phyloP scores from a whole-genome alignment of 148 eudicot species.

The Salicornia ramosissima region DNA sequence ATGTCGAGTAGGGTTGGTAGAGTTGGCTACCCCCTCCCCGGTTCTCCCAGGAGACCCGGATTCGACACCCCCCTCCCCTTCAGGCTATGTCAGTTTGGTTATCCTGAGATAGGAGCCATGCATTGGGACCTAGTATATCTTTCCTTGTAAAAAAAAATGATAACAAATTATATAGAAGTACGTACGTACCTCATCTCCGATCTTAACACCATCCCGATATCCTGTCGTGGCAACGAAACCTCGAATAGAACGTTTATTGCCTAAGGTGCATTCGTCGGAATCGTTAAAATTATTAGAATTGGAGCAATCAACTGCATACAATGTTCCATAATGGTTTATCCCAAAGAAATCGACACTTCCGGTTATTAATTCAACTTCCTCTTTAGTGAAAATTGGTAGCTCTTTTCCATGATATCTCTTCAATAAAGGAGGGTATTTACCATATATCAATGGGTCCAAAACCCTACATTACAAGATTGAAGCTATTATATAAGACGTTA shows the following conservation, averaged over 20 bases:
- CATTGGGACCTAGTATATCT: no score
- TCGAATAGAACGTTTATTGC: constrained; percentile 37
- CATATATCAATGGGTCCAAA: constrained; percentile 64
- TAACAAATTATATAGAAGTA: no score
- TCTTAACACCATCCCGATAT: constrained; percentile 47
- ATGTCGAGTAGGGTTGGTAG: no score
- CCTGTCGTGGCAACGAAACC: constrained; percentile 39
- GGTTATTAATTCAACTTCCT: constrained; percentile 38
- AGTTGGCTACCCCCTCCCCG: no score
- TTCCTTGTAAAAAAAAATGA: no score
- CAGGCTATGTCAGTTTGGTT: no score
- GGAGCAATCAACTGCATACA: constrained; percentile 60
- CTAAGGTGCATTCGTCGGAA: constrained; percentile 28
- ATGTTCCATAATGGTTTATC: constrained; percentile 65
- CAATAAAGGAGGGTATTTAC: constrained; percentile 71
- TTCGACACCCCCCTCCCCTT: no score
- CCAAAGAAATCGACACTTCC: constrained; percentile 70
- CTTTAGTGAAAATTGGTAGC: constrained; percentile 47
- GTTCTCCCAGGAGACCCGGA: no score
- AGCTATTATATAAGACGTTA: no score
- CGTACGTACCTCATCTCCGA: constrained; percentile 49
- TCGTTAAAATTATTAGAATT: no score
- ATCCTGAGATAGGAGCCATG: no score
- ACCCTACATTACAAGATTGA: constrained; percentile 43
- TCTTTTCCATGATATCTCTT: constrained; percentile 37